phyloP scores from a whole-genome alignment of 2,329 filamentous ascomycete genomes.

The Sarocladiaceae sp. region DNA sequence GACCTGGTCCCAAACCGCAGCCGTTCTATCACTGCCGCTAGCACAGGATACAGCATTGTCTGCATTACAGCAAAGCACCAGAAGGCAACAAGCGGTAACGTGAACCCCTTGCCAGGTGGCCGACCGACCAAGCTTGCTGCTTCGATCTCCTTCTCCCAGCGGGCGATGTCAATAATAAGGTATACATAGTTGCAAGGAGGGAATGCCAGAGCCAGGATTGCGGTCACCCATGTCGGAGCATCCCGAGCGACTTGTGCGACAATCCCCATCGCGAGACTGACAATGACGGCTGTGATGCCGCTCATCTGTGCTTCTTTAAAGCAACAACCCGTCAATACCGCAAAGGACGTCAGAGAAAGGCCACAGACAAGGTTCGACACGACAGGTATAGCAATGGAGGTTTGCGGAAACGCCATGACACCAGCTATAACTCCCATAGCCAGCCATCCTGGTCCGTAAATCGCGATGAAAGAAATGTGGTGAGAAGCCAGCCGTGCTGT shows the following conservation, averaged over 20 bases:
- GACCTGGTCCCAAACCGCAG: not conserved
- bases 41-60: not conserved
- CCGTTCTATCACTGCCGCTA: not conserved
- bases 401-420: slow-evolving; percentile 49
- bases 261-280: not conserved
- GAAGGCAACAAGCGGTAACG: not conserved
- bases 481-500: slow-evolving; percentile 64
- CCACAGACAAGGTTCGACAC: slow-evolving; percentile 66
- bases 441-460: slow-evolving; percentile 76
- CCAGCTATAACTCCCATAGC: slow-evolving; percentile 52
- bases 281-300: slow-evolving; percentile 1
- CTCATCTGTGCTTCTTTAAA: not conserved
- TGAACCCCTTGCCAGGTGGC: not conserved
- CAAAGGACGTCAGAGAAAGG: slow-evolving; percentile 64
- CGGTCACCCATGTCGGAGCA: not conserved
- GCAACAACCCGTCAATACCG: slow-evolving; percentile 66
- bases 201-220: not conserved
- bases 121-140: not conserved
- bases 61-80: not conserved
- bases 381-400: slow-evolving; percentile 54
- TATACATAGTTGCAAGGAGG: not conserved
- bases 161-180: not conserved
- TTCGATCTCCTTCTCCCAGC: not conserved
- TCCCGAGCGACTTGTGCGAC: not conserved
- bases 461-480: slow-evolving; percentile 65